These are phyloP conservation scores for Neltuma alba DNA, from an alignment of 306 rosid species.

Conservation along the genomic window DNA sequence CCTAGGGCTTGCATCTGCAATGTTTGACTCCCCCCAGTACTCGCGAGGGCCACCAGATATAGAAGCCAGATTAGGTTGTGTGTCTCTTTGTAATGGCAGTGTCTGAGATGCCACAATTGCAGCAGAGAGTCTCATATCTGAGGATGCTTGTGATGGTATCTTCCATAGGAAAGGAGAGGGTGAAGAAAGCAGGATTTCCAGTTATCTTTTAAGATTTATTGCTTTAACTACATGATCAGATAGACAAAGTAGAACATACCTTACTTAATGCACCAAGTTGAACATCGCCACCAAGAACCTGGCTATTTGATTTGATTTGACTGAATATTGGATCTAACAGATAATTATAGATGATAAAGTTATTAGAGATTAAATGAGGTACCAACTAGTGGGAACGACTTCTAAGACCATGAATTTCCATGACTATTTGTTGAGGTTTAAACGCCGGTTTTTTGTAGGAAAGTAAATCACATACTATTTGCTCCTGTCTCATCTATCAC, in stretches of 20 bases:
- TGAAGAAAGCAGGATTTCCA: conserved; percentile 18
- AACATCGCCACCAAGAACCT: conserved; percentile 59
- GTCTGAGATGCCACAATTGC: conserved; percentile 67
- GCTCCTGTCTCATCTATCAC: background rate
- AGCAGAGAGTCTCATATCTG: conserved; percentile 60
- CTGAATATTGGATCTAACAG: conserved; percentile 66
- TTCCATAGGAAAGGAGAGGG: conserved; percentile 20
- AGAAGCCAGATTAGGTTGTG: conserved; percentile 55
- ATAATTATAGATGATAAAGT: background rate
- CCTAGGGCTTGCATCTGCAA: conserved; percentile 82
- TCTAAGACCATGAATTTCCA: background rate
- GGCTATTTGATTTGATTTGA: conserved; percentile 73
- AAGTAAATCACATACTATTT: no score
- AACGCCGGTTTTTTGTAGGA: no score
- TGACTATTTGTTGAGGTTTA: no score
- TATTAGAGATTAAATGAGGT: background rate
- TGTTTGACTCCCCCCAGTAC: conserved; percentile 90
- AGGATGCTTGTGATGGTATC: conserved; percentile 57
- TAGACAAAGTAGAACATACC: conserved; percentile 48
- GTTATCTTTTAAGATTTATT: conserved; percentile 9
- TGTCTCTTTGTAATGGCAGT: conserved; percentile 54
- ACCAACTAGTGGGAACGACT: conserved; percentile 7
- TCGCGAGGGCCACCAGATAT: conserved; percentile 77
- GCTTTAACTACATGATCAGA: conserved; percentile 26
- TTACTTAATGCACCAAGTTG: conserved; percentile 70